Evolutionary conservation across 2,329 filamentous ascomycete genomes (phyloP).

Genomic region (Colletotrichum cordylinicola): DNA sequence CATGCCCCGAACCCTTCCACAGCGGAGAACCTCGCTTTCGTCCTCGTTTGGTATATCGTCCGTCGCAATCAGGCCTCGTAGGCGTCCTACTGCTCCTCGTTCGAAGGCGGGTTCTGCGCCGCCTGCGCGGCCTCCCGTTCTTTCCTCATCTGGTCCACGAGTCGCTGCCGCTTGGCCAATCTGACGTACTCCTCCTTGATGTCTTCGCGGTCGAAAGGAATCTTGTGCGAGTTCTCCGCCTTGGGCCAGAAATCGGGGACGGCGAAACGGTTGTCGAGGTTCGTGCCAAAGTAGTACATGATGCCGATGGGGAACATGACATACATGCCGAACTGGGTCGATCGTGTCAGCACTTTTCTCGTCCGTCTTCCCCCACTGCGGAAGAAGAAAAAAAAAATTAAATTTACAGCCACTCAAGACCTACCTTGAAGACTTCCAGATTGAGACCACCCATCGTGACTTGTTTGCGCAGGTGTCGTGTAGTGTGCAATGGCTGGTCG

Average conservation of each 20-base stretch:
- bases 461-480: background rate
- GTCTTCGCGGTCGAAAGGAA: constrained; percentile 80
- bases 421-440: constrained; percentile 88
- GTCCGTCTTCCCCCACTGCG: background rate
- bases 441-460: constrained; percentile 75
- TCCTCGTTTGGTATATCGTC: background rate
- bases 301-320: constrained; percentile 98
- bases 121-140: constrained; percentile 40
- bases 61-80: background rate
- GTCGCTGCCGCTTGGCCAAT: constrained; percentile 68
- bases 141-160: constrained; percentile 74
- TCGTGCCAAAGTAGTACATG: constrained; percentile 99
- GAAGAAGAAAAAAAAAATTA: background rate
- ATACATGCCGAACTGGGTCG: constrained; percentile 89
- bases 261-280: constrained; percentile 89
- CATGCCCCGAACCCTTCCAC: background rate
- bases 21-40: background rate
- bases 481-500: background rate
- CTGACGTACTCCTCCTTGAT: constrained; percentile 82
- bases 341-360: background rate
- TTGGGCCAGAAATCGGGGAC: constrained; percentile 95
- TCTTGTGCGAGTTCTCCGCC: constrained; percentile 75
- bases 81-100: constrained; percentile 27
- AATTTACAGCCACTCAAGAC: constrained; percentile 1
- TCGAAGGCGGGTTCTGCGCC: constrained; percentile 29